These are phyloP conservation scores for Colletotrichum siamense DNA, from an alignment of 2,329 filamentous ascomycete species.

Conservation along the genomic window DNA sequence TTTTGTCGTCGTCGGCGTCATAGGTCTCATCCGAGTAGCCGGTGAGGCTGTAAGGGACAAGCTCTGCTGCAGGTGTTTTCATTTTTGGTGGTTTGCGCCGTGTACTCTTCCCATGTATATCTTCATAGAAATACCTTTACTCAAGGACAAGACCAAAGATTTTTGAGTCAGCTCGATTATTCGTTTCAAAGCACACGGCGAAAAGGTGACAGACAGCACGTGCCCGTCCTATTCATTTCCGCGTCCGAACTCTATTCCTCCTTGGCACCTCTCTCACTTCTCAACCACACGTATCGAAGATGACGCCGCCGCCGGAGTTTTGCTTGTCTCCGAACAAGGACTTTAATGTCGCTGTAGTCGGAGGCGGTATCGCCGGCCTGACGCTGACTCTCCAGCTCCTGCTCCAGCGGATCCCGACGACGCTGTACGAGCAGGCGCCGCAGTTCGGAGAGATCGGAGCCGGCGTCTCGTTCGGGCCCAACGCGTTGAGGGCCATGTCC, in stretches of 20 bases:
- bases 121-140: neutral
- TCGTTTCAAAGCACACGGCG: neutral
- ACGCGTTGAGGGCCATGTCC: slow-evolving; percentile 51
- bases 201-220: neutral
- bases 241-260: neutral
- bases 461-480: slow-evolving; percentile 57
- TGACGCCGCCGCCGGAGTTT: slow-evolving; percentile 13
- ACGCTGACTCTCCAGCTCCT: slow-evolving; percentile 50
- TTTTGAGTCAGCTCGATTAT: neutral
- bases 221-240: neutral
- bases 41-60: neutral
- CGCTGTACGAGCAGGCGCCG: slow-evolving; percentile 50
- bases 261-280: neutral
- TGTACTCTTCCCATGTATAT: neutral
- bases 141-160: neutral
- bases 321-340: neutral
- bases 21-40: neutral
- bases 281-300: neutral
- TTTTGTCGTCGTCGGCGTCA: neutral
- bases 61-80: neutral
- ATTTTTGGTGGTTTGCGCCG: neutral
- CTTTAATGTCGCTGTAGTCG: slow-evolving; percentile 50
- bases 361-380: slow-evolving; percentile 56
- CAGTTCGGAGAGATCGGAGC: slow-evolving; percentile 54
- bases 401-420: slow-evolving; percentile 45